Conservation (phyloP, 768 basidiomycete genomes). For the Arthromyces matolae region DNA sequence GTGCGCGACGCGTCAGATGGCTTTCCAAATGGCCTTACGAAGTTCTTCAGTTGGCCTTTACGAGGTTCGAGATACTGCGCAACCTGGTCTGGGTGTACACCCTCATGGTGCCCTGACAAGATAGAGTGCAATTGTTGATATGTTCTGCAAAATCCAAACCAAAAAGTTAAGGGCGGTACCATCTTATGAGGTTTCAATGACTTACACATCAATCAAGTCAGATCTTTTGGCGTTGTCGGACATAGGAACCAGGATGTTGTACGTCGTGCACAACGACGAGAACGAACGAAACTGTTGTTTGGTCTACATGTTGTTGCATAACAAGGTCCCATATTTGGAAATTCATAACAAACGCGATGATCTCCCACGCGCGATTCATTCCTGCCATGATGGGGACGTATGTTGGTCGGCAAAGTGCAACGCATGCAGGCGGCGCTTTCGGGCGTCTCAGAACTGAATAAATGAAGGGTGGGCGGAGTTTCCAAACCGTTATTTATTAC, state of each 20-base stretch:
- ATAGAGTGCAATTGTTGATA: constrained; percentile 60
- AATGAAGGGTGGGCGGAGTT: too few species aligned
- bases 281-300: not conserved
- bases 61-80: constrained; percentile 57
- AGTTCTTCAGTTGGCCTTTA: constrained; percentile 49
- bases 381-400: too few species aligned
- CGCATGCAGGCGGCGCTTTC: too few species aligned
- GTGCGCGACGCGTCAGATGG: constrained; percentile 67
- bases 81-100: constrained; percentile 54
- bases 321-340: too few species aligned
- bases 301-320: not conserved
- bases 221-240: constrained; percentile 57
- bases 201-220: constrained; percentile 69
- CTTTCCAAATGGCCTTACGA: constrained; percentile 63
- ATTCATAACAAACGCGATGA: too few species aligned
- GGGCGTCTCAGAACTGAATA: too few species aligned
- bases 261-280: not conserved
- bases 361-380: too few species aligned
- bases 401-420: too few species aligned
- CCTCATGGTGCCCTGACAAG: constrained; percentile 58
- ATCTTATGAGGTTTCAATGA: constrained; percentile 6
- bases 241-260: constrained; percentile 29
- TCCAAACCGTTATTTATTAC: too few species aligned
- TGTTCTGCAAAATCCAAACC: constrained; percentile 51
- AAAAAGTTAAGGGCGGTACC: too few species aligned